Evolutionary conservation across 73 alveolate species (phyloP).

Genomic region (Uronychia setigera): DNA sequence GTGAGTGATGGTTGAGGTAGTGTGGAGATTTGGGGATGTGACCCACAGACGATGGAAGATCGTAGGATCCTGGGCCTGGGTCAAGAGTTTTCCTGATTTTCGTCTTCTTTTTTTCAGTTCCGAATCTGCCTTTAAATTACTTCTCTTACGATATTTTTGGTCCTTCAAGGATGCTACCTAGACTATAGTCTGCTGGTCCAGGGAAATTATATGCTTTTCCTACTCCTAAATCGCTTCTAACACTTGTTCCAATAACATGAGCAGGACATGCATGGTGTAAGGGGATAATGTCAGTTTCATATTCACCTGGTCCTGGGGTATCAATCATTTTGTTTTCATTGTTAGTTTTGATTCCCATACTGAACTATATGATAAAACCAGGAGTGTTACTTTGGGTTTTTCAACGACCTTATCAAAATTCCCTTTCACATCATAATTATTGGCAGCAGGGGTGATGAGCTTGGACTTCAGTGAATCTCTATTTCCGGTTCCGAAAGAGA

Average conservation of each 20-base stretch:
- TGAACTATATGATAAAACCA: conserved; percentile 31
- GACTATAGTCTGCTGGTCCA: conserved; percentile 63
- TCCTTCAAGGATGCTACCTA: conserved; percentile 18
- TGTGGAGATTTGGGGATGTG: conserved; percentile 57
- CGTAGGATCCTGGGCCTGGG: conserved; percentile 74
- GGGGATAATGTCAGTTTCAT: conserved; percentile 44
- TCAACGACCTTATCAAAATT: conserved; percentile 25
- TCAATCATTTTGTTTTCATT: conserved; percentile 14
- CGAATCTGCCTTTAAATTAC: conserved; percentile 32
- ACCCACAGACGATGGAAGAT: conserved; percentile 56
- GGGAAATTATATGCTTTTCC: conserved; percentile 66
- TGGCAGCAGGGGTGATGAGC: conserved; percentile 60
- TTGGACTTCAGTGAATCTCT: conserved; percentile 1
- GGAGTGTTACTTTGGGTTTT: conserved; percentile 20
- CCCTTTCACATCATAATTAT: conserved; percentile 37
- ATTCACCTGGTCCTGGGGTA: conserved; percentile 37
- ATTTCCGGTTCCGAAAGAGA: neutral
- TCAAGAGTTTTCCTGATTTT: conserved; percentile 62
- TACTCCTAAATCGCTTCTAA: conserved; percentile 63
- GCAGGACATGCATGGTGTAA: conserved; percentile 47
- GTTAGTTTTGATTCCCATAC: conserved; percentile 63
- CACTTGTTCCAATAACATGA: conserved; percentile 62
- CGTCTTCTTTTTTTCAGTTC: conserved; percentile 52
- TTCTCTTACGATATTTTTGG: conserved; percentile 15
- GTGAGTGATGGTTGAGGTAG: conserved; percentile 14